A percentile compares a stretch with the other conserved stretches of the same genome.
Evolutionary conservation across 305 asterid genomes (phyloP).

Genomic region (Fraxinus nigra): DNA sequence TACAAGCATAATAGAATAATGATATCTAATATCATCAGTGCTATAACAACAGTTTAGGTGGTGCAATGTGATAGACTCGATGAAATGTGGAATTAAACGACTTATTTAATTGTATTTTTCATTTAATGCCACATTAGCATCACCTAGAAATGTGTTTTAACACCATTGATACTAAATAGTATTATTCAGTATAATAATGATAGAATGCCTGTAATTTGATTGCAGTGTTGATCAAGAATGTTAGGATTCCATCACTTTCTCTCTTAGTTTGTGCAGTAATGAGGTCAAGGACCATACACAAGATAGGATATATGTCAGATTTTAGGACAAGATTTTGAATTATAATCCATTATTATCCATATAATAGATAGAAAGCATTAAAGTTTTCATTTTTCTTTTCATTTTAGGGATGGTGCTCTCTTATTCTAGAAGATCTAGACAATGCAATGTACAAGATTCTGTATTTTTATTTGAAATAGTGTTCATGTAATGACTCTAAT

Average conservation of each 20-base stretch:
- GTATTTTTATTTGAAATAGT: neutral
- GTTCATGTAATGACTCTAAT: neutral
- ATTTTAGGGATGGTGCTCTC: neutral
- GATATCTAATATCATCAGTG: neutral
- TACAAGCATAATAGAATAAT: neutral
- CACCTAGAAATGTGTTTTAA: neutral
- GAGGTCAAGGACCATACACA: conserved; percentile 1
- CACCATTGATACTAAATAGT: neutral
- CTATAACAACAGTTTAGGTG: neutral
- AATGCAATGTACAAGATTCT: neutral
- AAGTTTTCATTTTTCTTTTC: neutral
- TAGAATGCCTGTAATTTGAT: neutral
- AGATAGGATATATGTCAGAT: neutral
- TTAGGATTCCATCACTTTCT: neutral
- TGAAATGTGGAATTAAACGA: too few species aligned
- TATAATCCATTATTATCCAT: neutral
- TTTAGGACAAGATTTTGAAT: neutral
- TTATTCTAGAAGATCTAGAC: neutral
- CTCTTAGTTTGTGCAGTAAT: neutral
- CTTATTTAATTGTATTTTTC: too few species aligned
- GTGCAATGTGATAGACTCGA: neutral
- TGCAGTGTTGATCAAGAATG: neutral
- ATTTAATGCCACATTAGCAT: neutral
- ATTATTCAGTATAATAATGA: neutral
- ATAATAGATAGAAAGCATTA: neutral